A percentile compares a stretch with the other conserved stretches of the same genome.
phyloP scores from a whole-genome alignment of 331 rosid species.

The Erythrophleum ivorense region DNA sequence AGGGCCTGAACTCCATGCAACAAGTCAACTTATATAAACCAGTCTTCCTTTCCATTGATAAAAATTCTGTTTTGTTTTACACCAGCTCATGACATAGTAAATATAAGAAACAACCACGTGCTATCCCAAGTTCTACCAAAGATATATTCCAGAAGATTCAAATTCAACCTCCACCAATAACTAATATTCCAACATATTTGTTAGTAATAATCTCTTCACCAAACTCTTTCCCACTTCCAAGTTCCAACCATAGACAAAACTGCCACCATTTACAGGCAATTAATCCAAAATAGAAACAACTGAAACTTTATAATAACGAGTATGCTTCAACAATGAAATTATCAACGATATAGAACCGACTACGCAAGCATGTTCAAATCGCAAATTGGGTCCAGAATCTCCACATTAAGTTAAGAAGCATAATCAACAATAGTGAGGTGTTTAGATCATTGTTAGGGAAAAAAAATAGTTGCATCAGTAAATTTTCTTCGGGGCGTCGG shows the following conservation, averaged over 20 bases:
- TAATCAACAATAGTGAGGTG: not conserved
- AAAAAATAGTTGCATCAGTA: not conserved
- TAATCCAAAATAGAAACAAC: constrained; percentile 34
- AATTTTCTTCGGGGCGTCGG: not conserved
- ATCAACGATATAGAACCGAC: constrained; percentile 7
- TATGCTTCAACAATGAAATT: constrained; percentile 11
- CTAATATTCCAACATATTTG: not conserved
- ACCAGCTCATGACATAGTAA: constrained; percentile 25
- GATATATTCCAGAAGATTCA: constrained; percentile 3
- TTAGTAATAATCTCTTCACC: not conserved
- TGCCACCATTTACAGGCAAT: constrained; percentile 11
- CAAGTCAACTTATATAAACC: not conserved
- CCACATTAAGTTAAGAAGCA: constrained; percentile 12
- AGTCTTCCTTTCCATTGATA: not conserved
- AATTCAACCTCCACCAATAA: constrained; percentile 15
- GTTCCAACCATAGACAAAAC: not conserved
- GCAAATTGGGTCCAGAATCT: not conserved
- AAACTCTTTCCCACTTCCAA: not conserved
- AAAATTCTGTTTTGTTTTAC: not conserved
- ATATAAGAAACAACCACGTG: not conserved
- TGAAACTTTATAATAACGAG: not conserved
- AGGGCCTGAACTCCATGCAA: constrained; percentile 11
- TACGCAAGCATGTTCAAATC: constrained; percentile 12
- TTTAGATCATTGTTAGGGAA: constrained; percentile 15
- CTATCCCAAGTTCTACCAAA: constrained; percentile 21